Conservation (phyloP, 2,329 filamentous ascomycete genomes). For the Ceratocystis ficicola region DNA sequence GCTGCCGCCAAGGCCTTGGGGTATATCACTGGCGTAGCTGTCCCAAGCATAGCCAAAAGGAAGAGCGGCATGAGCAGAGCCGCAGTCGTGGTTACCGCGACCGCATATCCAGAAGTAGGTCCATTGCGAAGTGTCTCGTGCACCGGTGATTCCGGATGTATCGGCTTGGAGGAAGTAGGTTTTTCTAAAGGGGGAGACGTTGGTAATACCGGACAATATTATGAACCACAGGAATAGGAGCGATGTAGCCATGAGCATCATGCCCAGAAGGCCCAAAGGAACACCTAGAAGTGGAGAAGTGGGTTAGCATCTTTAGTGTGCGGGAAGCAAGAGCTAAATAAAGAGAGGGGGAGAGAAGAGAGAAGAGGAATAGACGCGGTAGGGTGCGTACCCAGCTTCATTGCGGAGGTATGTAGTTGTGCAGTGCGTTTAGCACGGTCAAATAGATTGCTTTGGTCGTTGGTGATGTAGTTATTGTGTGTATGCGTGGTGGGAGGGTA, state of each 20-base stretch:
- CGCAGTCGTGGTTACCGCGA: constrained; percentile 51
- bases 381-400: constrained; percentile 3
- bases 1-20: constrained; percentile 36
- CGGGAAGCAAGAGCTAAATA: background rate
- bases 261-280: constrained; percentile 22
- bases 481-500: background rate
- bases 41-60: constrained; percentile 62
- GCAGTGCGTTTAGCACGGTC: background rate
- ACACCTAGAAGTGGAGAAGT: background rate
- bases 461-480: background rate
- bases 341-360: background rate
- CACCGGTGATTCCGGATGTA: constrained; percentile 58
- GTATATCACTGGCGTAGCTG: constrained; percentile 34
- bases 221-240: constrained; percentile 47
- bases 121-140: constrained; percentile 63
- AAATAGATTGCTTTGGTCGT: background rate
- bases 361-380: constrained; percentile 1
- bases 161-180: constrained; percentile 80
- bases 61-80: constrained; percentile 47
- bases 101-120: constrained; percentile 81
- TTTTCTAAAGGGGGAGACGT: constrained; percentile 47
- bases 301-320: background rate
- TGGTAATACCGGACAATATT: constrained; percentile 43
- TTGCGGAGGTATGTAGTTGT: background rate
- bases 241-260: constrained; percentile 40